A percentile compares a stretch with the other conserved stretches of the same genome.
phyloP scores from a whole-genome alignment of 176 grass and related monocot species.

The Avena eriantha region DNA sequence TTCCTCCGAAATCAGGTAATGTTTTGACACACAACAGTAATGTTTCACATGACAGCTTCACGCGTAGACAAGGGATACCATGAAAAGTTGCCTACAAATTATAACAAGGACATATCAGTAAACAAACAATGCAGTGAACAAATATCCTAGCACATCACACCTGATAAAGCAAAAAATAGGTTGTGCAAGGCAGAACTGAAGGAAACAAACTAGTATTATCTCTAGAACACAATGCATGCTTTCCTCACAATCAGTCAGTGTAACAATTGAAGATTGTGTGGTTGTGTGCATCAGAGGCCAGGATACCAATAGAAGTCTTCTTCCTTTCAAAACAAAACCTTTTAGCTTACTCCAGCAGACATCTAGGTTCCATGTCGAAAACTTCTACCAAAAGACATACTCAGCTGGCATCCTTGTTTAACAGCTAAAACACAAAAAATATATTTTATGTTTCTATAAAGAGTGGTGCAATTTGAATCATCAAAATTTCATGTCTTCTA shows the following conservation, averaged over 20 bases:
- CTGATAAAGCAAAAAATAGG: not conserved
- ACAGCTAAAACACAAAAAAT: not conserved
- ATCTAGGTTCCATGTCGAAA: not conserved
- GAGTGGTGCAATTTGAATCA: not conserved
- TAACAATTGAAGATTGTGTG: not conserved
- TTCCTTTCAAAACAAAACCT: not conserved
- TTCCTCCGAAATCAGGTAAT: not conserved
- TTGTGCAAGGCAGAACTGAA: too few species aligned
- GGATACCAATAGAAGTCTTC: not conserved
- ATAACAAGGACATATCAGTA: not conserved
- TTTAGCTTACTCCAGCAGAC: not conserved
- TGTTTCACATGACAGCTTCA: not conserved
- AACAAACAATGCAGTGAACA: not conserved
- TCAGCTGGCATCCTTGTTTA: not conserved
- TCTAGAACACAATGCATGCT: not conserved
- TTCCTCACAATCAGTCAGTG: not conserved
- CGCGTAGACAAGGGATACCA: not conserved
- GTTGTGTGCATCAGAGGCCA: not conserved
- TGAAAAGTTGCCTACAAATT: conserved; percentile 34
- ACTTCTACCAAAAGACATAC: not conserved
- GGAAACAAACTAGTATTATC: not conserved
- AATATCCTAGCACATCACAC: not conserved
- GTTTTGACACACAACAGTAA: not conserved
- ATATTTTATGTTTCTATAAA: not conserved
- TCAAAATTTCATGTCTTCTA: not conserved